Evolutionary conservation across 345 rosid species (phyloP).

Genomic region (Gossypium rotundifolium): DNA sequence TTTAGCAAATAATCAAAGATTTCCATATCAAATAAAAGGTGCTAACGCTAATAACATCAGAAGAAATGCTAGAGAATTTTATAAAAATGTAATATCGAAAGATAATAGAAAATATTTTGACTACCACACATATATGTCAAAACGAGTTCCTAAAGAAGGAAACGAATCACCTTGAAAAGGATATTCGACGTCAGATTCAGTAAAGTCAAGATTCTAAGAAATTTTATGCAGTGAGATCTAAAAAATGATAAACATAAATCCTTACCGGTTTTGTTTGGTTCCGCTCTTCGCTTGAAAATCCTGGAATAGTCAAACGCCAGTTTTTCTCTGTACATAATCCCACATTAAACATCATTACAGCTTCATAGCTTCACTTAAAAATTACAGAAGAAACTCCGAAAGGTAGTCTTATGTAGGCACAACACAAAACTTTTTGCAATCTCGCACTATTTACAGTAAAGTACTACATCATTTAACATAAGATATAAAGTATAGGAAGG

Average conservation of each 20-base stretch:
- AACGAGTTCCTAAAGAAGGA: background rate
- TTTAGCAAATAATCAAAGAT: background rate
- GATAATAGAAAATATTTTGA: background rate
- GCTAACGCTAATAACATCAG: background rate
- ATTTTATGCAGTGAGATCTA: background rate
- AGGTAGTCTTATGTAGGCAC: background rate
- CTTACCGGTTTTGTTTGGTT: slow-evolving; percentile 67
- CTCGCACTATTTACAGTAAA: background rate
- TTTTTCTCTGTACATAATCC: slow-evolving; percentile 65
- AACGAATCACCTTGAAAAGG: background rate
- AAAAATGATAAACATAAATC: slow-evolving; percentile 9
- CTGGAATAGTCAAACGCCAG: slow-evolving; percentile 74
- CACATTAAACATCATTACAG: slow-evolving; percentile 15
- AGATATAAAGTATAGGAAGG: background rate
- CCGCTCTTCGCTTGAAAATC: slow-evolving; percentile 71
- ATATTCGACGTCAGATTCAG: background rate
- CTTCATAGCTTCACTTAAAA: background rate
- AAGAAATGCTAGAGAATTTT: background rate
- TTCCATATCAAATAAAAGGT: background rate
- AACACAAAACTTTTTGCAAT: background rate
- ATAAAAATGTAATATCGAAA: background rate
- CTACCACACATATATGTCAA: background rate
- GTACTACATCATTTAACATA: background rate
- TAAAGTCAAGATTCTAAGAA: background rate
- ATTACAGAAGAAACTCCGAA: background rate